Evolutionary conservation across 257 asterid genomes (phyloP).

Genomic region (Petunia axillaris): DNA sequence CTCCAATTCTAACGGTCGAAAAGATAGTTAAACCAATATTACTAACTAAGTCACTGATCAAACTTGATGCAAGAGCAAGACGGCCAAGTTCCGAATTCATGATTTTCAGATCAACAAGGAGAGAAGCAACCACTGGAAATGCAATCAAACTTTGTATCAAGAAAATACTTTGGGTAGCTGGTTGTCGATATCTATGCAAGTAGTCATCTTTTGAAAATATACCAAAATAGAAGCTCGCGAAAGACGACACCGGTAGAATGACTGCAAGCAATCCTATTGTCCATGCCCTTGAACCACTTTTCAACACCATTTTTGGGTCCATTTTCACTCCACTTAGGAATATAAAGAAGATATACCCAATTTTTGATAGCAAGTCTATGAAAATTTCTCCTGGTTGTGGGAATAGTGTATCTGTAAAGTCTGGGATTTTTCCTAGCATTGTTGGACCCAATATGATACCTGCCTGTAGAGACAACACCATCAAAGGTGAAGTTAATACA

Average conservation of each 20-base stretch:
- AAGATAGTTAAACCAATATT: slow-evolving; percentile 43
- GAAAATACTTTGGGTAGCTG: slow-evolving; percentile 44
- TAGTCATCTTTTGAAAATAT: not conserved
- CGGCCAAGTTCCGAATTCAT: slow-evolving; percentile 92
- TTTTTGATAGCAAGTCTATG: slow-evolving; percentile 66
- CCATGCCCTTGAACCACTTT: slow-evolving; percentile 81
- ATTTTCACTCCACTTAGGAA: slow-evolving; percentile 89
- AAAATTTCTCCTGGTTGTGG: slow-evolving; percentile 65
- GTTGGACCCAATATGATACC: slow-evolving; percentile 86
- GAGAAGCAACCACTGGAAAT: slow-evolving; percentile 77
- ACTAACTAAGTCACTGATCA: slow-evolving; percentile 67
- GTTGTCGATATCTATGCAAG: slow-evolving; percentile 46
- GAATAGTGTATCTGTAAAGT: slow-evolving; percentile 38
- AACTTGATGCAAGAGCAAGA: slow-evolving; percentile 70
- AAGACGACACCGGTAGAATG: slow-evolving; percentile 43
- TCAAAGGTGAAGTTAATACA: not conserved
- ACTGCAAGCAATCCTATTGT: slow-evolving; percentile 61
- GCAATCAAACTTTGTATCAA: slow-evolving; percentile 59
- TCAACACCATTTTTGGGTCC: slow-evolving; percentile 71
- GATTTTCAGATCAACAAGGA: slow-evolving; percentile 77
- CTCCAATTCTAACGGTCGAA: slow-evolving; percentile 51
- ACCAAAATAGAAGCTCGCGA: slow-evolving; percentile 23
- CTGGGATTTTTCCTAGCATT: slow-evolving; percentile 49
- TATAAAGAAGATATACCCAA: slow-evolving; percentile 79
- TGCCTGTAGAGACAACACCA: slow-evolving; percentile 50